Conservation (phyloP, 495 filamentous ascomycete species). For the Venustampulla echinocandica region DNA sequence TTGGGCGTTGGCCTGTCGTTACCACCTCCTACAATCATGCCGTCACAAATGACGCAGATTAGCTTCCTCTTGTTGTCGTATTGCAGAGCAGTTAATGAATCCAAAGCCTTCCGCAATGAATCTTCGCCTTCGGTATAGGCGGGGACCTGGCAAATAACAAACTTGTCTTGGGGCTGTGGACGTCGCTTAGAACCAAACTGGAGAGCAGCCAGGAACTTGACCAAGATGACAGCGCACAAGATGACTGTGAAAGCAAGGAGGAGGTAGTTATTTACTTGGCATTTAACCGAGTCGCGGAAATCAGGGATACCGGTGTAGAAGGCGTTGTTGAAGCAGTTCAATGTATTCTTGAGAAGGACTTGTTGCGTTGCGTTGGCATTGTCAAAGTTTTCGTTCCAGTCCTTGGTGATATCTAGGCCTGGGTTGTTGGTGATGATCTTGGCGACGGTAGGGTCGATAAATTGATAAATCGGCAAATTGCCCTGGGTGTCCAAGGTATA, state of each 20-base stretch:
- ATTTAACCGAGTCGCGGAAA: conserved; percentile 67
- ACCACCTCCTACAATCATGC: conserved; percentile 91
- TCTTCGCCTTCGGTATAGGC: conserved; percentile 98
- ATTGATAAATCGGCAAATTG: conserved; percentile 42
- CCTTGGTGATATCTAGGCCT: conserved; percentile 63
- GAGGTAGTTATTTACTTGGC: conserved; percentile 88
- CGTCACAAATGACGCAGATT: conserved; percentile 88
- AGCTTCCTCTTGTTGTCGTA: conserved; percentile 98
- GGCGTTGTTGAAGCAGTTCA: conserved; percentile 72
- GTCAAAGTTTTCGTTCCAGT: conserved; percentile 43
- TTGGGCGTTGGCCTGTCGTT: conserved; percentile 96
- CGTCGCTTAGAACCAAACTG: conserved; percentile 90
- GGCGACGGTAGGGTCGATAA: conserved; percentile 56
- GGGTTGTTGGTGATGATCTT: conserved; percentile 62
- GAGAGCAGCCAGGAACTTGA: conserved; percentile 90
- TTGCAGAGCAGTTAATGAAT: conserved; percentile 85
- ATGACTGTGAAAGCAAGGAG: conserved; percentile 78
- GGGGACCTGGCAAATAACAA: conserved; percentile 96
- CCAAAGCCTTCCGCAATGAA: conserved; percentile 79
- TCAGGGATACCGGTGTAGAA: conserved; percentile 81
- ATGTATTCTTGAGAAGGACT: conserved; percentile 42
- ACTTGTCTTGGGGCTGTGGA: conserved; percentile 89
- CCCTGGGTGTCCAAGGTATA: conserved; percentile 48
- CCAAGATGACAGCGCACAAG: conserved; percentile 65
- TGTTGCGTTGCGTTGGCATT: conserved; percentile 31